These are phyloP conservation scores for Yamadazyma insecticola DNA, from an alignment of 805 yeast genomes.

Conservation along the genomic window DNA sequence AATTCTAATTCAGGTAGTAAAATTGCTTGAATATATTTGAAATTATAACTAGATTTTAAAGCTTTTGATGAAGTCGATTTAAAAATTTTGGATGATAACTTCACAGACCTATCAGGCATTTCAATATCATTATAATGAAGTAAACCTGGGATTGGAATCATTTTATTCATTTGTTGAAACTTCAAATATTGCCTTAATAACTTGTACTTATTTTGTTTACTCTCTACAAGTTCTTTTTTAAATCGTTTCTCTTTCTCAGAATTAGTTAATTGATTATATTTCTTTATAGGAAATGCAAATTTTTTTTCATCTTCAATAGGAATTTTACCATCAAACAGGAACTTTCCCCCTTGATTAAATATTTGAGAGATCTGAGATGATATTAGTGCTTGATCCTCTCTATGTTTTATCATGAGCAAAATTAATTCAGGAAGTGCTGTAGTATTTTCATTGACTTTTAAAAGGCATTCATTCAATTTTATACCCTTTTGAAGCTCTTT, in stretches of 20 bases:
- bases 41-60: constrained; percentile 26
- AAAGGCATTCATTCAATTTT: too few relatives aligned
- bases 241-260: constrained; percentile 9
- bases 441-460: too few relatives aligned
- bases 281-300: constrained; percentile 8
- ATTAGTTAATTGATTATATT: constrained; percentile 3
- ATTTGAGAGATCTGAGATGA: too few relatives aligned
- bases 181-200: constrained; percentile 26
- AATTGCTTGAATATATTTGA: constrained; percentile 25
- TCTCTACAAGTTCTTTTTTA: constrained; percentile 8
- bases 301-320: constrained; percentile 2
- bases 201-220: constrained; percentile 10
- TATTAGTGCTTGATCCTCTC: too few relatives aligned
- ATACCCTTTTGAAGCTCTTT: too few relatives aligned
- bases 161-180: constrained; percentile 18
- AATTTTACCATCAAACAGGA: constrained; percentile 9
- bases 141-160: constrained; percentile 28
- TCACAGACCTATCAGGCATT: constrained; percentile 3
- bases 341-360: too few relatives aligned
- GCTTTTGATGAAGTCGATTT: constrained; percentile 11
- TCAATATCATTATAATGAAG: constrained; percentile 21
- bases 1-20: constrained; percentile 30
- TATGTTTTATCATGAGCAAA: too few relatives aligned
- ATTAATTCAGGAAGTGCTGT: too few relatives aligned
- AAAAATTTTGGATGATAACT: constrained; percentile 4